Percentiles rank a stretch among this genome's conserved stretches.
Evolutionary conservation across 1,284 basidiomycete genomes (phyloP).

Genomic region (Bjerkandera adusta): DNA sequence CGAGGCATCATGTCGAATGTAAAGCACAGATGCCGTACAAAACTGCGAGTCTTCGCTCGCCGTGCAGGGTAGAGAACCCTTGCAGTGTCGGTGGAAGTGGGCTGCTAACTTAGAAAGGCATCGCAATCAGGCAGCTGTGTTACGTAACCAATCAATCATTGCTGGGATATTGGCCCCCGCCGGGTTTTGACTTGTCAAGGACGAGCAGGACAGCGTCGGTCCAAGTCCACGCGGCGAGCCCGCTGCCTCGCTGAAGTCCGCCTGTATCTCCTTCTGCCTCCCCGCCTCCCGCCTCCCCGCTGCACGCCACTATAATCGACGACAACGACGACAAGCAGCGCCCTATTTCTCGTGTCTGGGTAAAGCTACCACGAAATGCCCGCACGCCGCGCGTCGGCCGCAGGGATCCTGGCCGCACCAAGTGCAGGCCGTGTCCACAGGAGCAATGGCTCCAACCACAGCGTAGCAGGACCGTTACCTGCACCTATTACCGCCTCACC

Average conservation of each 20-base stretch:
- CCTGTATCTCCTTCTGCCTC: constrained; percentile 1
- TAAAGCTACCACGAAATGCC: constrained; percentile 33
- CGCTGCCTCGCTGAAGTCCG: neutral
- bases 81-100: neutral
- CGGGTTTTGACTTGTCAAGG: constrained; percentile 5
- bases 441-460: constrained; percentile 50
- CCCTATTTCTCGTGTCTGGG: constrained; percentile 1
- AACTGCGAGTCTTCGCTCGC: too few species aligned
- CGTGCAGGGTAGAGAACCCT: neutral
- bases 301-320: neutral
- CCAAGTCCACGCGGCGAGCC: constrained; percentile 7
- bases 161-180: constrained; percentile 1
- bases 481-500: constrained; percentile 21
- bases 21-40: too few species aligned
- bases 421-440: constrained; percentile 40
- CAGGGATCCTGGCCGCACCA: constrained; percentile 30
- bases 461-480: constrained; percentile 36
- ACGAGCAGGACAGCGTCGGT: constrained; percentile 13
- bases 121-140: neutral
- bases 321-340: neutral
- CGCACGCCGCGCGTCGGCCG: constrained; percentile 45
- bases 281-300: neutral
- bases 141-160: constrained; percentile 6
- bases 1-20: too few species aligned
- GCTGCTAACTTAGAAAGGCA: too few species aligned